Evolutionary conservation across 148 eudicot genomes (phyloP).

Genomic region (Dianthus caryophyllus): DNA sequence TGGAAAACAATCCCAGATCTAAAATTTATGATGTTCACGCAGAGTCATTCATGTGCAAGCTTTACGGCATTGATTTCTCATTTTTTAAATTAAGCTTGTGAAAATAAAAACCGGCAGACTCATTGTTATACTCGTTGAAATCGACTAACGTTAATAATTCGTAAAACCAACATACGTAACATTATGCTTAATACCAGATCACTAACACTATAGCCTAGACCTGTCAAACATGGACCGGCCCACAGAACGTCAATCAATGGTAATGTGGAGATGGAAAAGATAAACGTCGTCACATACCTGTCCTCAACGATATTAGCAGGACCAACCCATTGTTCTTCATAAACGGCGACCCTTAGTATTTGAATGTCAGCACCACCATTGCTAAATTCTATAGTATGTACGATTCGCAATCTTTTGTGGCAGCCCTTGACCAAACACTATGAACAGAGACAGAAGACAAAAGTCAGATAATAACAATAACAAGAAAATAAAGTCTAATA

Average conservation of each 20-base stretch:
- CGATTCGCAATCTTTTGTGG: conserved; percentile 94
- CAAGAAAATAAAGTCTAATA: not conserved
- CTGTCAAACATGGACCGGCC: no score
- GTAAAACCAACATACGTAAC: no score
- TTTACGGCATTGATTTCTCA: no score
- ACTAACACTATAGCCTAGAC: no score
- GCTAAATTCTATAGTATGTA: conserved; percentile 91
- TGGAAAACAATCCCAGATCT: not conserved
- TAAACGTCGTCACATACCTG: conserved; percentile 62
- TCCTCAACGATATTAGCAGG: conserved; percentile 63
- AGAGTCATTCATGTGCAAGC: no score
- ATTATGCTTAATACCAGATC: not conserved
- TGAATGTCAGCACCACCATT: conserved; percentile 86
- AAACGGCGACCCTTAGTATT: conserved; percentile 87
- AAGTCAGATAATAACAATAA: not conserved
- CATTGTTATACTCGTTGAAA: no score
- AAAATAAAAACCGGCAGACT: no score
- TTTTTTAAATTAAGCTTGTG: no score
- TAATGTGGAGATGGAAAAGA: not conserved
- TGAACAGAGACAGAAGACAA: conserved; percentile 22
- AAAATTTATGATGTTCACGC: not conserved
- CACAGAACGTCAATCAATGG: not conserved
- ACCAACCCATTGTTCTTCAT: conserved; percentile 95
- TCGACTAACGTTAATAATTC: no score
- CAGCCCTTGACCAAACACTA: conserved; percentile 99